These are phyloP conservation scores for Trichosporon sp. DNA, from an alignment of 1,284 basidiomycete species.

Conservation along the genomic window DNA sequence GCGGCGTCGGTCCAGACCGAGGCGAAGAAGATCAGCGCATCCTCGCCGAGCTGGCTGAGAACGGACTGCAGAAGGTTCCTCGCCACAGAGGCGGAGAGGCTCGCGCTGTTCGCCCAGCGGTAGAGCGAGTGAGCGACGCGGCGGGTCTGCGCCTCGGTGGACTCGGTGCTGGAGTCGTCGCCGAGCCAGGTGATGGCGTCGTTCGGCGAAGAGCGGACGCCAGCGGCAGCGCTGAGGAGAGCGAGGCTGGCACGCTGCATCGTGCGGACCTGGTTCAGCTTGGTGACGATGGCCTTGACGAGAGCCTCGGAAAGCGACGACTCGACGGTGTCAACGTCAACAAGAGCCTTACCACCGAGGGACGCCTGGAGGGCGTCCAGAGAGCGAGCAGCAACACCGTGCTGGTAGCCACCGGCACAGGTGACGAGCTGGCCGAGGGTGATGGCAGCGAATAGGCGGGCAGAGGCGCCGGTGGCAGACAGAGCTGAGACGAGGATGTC, in stretches of 20 bases:
- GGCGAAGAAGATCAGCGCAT: slow-evolving; percentile 77
- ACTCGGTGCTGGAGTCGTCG: slow-evolving; percentile 18
- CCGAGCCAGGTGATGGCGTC: slow-evolving; percentile 35
- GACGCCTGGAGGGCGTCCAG: slow-evolving; percentile 34
- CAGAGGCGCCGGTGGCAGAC: slow-evolving; percentile 10
- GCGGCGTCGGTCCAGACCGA: slow-evolving; percentile 64
- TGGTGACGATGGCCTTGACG: slow-evolving; percentile 40
- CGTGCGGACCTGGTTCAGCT: slow-evolving; percentile 44
- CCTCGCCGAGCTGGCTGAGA: slow-evolving; percentile 70
- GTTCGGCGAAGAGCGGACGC: slow-evolving; percentile 33
- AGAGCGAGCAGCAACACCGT: slow-evolving; percentile 60
- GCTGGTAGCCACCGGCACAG: slow-evolving; percentile 31
- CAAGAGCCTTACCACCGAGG: slow-evolving; percentile 28
- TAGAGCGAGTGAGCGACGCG: slow-evolving; percentile 60
- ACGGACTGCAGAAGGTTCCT: slow-evolving; percentile 66
- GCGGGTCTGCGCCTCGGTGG: slow-evolving; percentile 27
- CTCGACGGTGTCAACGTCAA: slow-evolving; percentile 36
- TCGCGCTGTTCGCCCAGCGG: slow-evolving; percentile 63
- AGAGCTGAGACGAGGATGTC: slow-evolving; percentile 28
- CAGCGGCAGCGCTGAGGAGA: slow-evolving; percentile 41
- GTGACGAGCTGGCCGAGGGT: slow-evolving; percentile 32
- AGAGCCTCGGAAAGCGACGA: slow-evolving; percentile 29
- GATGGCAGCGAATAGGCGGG: slow-evolving; percentile 29
- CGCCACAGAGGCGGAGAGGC: slow-evolving; percentile 60
- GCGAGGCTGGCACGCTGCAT: slow-evolving; percentile 41